Evolutionary conservation across 2,329 filamentous ascomycete genomes (phyloP).

Genomic region (Fusarium sublunatum): DNA sequence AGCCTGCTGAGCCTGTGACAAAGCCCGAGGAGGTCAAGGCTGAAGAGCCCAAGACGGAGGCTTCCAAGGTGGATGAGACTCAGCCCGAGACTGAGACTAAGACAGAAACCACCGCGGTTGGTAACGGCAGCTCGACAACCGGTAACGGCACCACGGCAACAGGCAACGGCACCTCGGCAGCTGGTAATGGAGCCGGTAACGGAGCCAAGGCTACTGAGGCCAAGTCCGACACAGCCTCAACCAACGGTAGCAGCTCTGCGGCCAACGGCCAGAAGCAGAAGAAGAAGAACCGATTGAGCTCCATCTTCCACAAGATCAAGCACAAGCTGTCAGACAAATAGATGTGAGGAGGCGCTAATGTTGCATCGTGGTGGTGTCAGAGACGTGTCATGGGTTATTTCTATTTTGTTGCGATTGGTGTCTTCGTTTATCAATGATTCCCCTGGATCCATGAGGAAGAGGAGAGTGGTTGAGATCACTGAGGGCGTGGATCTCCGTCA

Average conservation of each 20-base stretch:
- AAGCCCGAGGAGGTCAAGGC: conserved; percentile 8
- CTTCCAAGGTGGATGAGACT: conserved; percentile 16
- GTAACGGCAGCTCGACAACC: conserved; percentile 35
- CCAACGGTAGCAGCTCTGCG: conserved; percentile 32
- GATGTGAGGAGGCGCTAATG: conserved; percentile 41
- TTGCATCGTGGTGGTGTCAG: conserved; percentile 41
- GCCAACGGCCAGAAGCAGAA: conserved; percentile 69
- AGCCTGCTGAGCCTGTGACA: conserved; percentile 3
- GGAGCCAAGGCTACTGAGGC: conserved; percentile 40
- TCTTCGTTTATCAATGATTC: conserved; percentile 56
- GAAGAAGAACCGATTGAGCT: conserved; percentile 74
- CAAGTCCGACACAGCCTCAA: conserved; percentile 38
- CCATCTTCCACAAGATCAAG: conserved; percentile 70
- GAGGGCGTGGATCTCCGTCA: conserved; percentile 50
- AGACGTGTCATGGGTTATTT: conserved; percentile 37
- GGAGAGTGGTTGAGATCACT: conserved; percentile 46
- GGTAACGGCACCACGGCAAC: conserved; percentile 40
- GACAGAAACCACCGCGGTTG: conserved; percentile 32
- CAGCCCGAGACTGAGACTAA: conserved; percentile 14
- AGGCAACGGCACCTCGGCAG: conserved; percentile 26
- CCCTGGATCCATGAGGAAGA: conserved; percentile 51
- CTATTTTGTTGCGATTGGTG: conserved; percentile 51
- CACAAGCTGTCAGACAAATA: conserved; percentile 56
- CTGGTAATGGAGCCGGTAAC: conserved; percentile 24
- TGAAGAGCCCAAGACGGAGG: conserved; percentile 21